Conservation (phyloP, 768 basidiomycete species). For the Suillus bovinus region DNA sequence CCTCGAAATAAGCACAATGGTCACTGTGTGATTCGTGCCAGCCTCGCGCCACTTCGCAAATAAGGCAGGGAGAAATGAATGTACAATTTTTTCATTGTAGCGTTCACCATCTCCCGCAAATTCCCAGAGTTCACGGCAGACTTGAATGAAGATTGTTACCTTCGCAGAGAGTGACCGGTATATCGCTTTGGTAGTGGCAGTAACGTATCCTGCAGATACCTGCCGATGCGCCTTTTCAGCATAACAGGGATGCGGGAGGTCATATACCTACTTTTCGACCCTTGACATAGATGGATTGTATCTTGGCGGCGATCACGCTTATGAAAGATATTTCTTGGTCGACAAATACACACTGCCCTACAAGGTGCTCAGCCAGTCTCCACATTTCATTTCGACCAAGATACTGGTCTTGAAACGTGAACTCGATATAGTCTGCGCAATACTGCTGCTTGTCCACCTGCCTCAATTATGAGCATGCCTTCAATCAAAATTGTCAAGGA, state of each 20-base stretch:
- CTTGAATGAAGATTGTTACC: constrained; percentile 93
- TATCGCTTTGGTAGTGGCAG: constrained; percentile 81
- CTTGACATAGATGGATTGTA: constrained; percentile 73
- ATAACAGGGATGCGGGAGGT: neutral
- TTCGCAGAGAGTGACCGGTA: constrained; percentile 91
- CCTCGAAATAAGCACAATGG: constrained; percentile 91
- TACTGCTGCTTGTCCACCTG: constrained; percentile 69
- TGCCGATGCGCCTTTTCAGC: constrained; percentile 28
- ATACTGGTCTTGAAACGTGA: constrained; percentile 94
- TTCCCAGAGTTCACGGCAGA: constrained; percentile 95
- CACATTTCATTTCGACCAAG: constrained; percentile 97
- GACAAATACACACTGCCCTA: constrained; percentile 77
- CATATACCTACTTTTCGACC: constrained; percentile 56
- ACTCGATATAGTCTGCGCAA: constrained; percentile 79
- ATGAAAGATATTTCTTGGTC: constrained; percentile 87
- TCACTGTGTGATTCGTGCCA: constrained; percentile 89
- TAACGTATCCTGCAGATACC: constrained; percentile 83
- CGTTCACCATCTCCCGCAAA: constrained; percentile 96
- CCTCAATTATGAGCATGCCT: neutral
- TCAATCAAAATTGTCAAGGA: constrained; percentile 3
- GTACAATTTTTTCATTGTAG: constrained; percentile 96
- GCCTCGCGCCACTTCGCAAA: constrained; percentile 83
- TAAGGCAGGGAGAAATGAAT: constrained; percentile 90
- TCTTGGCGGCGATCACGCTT: constrained; percentile 78
- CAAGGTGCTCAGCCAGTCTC: constrained; percentile 81